Evolutionary conservation across 1,284 basidiomycete genomes (phyloP), one percentile per base, ranked within the genome.

Genomic region (Takashimella koratensis): DNA sequence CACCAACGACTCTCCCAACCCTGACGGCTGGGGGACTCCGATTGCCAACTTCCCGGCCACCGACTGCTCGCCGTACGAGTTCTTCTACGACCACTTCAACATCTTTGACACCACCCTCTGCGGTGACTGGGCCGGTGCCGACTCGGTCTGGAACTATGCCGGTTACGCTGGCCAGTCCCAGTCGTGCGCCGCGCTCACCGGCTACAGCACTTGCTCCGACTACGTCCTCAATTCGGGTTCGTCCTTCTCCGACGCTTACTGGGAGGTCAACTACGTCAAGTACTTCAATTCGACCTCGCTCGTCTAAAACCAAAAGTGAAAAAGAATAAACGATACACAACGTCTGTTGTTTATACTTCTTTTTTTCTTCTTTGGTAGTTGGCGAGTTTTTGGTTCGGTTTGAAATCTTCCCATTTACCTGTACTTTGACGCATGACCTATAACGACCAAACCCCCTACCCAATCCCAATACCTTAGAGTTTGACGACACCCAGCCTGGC

Each of bases 51-150:
- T 85, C 84, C 84, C 86, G 13, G 82, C 87, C 12, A 77, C 78
- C 22, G 70, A 75, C 41, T 94, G 91, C 73, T 77, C 85, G 67
- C 86, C 88, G 23, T 85, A 81, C 75, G 70, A 81, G 64, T 90
- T 83, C 79, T 93, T 93, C 79, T 85, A 89, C 67, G 90, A 87
- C 22, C 88, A 88, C 5, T 78, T 91, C 51, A 57, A 57, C 45
- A 53, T 59, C 26, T 67, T 63, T 49, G 58, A 65, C 57, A 63
- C 47, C 44, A 59, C 59, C 42, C 57, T 63, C 64, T 90, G 89
- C 64, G 90, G 90, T 57, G 87, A 91, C 62, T 94, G 89, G 92
- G 90, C 90, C 12, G 84, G 85, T 47, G 79, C 79, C 42, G 68
- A 69, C 41, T 53, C 52, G 43, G 86, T 83, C n/a, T 94, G 90